Evolutionary conservation across 2,329 filamentous ascomycete species (phyloP), one percentile per base, ranked within the genome.

Genomic region (Chrysosporium keratinophilum): DNA sequence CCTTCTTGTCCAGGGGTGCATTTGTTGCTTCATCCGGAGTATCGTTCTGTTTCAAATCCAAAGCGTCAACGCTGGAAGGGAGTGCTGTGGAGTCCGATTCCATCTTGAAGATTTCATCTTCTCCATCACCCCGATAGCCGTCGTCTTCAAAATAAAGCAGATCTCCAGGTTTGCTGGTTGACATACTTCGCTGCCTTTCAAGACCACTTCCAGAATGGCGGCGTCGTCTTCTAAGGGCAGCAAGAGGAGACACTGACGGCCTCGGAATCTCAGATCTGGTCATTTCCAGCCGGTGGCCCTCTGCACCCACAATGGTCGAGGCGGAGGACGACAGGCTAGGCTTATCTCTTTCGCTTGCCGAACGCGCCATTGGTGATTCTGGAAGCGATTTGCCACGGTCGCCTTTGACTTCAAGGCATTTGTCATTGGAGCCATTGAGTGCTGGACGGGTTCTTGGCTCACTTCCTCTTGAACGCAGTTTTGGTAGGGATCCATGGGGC

Each of bases 131-230:
- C 41, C 83, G 82, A 63, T 94, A 91, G 19, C 90, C 88, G 28
- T 91, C 88, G 61, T 94, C 87, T 63, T 95, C 89, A 62, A 86
- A 90, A 61, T 90, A 95, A 66, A 95, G 84, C n/a, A 96, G 76
- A 58, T 87, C 79, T n/a, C 88, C 85, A 50, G 85, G 77, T 9
- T 80, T 76, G 11, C 84, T 79, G 15, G 78, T 78, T 45, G 78
- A 76, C 5, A 95, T 84, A 58, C 88, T 86, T 54, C 79, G 74
- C 20, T 87, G 85, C 63, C 86, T 84, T 55, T 87, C 82, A 23
- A 96, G 77, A 4, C 88, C 89, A 59, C 88, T 88, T 47, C 89
- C 90, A 5, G 89, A 96, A 68, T 94, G 93, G 20, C 91, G 83
- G 56, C 90, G 80, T 65, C 78, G 69, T 34, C 68, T 68, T 48